Base-by-base conservation (phyloP, 345 rosid genomes). In the Eucalyptus shirleyi region DNA sequence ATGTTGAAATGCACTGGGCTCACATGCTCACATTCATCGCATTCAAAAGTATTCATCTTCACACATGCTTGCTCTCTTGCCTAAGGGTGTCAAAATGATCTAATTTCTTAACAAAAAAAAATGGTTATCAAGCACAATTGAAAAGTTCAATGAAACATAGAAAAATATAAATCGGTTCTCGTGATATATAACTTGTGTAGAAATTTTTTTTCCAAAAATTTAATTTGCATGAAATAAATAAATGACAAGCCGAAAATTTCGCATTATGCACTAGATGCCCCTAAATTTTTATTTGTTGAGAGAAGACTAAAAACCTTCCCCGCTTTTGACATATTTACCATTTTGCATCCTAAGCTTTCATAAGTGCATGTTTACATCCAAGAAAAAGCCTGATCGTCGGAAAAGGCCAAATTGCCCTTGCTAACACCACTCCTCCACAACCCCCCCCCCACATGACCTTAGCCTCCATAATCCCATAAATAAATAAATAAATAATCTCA, bases 1-100 rank as follows among this genome's bases (percentile, higher is more conserved):
- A 7, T 12, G 15, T 3, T 0, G 2, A 19, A 11, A 72, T 34
- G 28, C 24, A 34, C 4, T 34, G 3, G 3, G 2, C 83, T 77
- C 16, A 6, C 28, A 11, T 19, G 2, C 37, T 65, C 21, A 6
- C 19, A 0, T 12, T 34, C 3, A 67, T 12, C 18, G 1, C 12
- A 32, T 9, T 3, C 23, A 32, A 67, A 9, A 32, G 44, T 72
- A 18, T 72, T 19, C 1, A 12, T 40, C 28, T 77, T 4, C 13
- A 0, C 26, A 23, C 30, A 5, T 40, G 83, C 30, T 40, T 21
- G 30, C 83, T 37, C 47, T 77, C 83, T 11, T 3, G 13, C 11
- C 45, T 9, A 3, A 9, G 2, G 26, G 1, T 21, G 45, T 3
- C 1, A 37, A 37, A 11, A 19, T 77, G 2, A 37, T 37, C 4